A percentile compares a stretch with the other conserved stretches of the same genome.
These are phyloP conservation scores for Crithidia acanthocephali DNA, from an alignment of 208 protist species.

Conservation along the genomic window DNA sequence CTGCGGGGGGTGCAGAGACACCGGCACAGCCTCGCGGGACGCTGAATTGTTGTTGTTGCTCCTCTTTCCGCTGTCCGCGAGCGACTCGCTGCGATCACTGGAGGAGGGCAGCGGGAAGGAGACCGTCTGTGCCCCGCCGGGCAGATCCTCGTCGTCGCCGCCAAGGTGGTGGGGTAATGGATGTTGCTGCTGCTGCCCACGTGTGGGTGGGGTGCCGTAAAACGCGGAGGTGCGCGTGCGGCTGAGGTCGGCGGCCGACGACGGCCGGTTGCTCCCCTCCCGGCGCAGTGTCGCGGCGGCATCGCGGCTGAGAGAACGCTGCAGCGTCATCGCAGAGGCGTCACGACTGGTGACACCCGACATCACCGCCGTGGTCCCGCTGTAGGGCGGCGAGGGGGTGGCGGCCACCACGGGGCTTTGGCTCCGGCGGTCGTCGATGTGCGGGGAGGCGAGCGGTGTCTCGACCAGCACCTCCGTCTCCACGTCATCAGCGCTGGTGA, in stretches of 20 bases:
- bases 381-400: slow-evolving; percentile 8
- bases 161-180: too few species aligned
- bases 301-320: neutral
- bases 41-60: neutral
- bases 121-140: neutral
- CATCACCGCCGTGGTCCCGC: neutral
- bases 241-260: neutral
- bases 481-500: slow-evolving; percentile 8
- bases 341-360: neutral
- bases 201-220: neutral
- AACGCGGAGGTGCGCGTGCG: neutral
- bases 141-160: slow-evolving; percentile 6
- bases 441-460: slow-evolving; percentile 9
- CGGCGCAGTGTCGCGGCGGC: neutral
- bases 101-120: slow-evolving; percentile 7
- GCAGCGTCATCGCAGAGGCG: neutral
- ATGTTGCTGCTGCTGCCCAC: neutral
- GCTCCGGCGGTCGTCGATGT: neutral
- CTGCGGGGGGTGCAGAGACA: slow-evolving; percentile 10
- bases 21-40: neutral
- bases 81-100: neutral
- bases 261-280: neutral
- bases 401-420: neutral
- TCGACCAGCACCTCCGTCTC: slow-evolving; percentile 28
- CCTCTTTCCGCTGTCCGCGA: neutral